A percentile compares a stretch with the other conserved stretches of the same genome.
Conservation (phyloP, 176 grass and related monocot genomes). For the Rhynchospora tenuis region DNA sequence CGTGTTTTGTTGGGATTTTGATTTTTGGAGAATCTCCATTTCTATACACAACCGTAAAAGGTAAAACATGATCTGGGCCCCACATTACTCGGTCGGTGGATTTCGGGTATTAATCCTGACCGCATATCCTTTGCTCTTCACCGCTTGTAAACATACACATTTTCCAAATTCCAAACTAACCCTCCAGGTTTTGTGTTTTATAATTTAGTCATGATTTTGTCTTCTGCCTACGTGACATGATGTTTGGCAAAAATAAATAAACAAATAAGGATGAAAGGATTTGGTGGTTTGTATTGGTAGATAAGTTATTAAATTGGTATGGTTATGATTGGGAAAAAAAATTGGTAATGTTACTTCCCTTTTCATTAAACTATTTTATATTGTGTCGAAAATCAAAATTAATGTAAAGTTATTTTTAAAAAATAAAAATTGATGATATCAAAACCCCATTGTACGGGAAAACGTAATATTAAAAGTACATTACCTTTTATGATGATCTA, state of each 20-base stretch:
- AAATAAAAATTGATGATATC: background rate
- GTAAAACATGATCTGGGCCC: slow-evolving; percentile 6
- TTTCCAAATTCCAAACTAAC: background rate
- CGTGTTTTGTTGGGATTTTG: slow-evolving; percentile 14
- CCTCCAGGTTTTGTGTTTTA: no score
- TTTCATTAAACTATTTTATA: background rate
- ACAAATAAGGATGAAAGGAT: no score
- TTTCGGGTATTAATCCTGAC: background rate
- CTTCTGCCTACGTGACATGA: no score
- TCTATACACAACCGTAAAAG: background rate
- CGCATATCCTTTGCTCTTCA: background rate
- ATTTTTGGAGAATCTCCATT: background rate
- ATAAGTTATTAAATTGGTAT: no score
- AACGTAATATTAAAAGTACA: background rate
- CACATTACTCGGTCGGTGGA: background rate
- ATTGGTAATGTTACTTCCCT: background rate
- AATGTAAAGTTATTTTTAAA: background rate
- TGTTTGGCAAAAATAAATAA: no score
- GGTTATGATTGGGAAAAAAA: no score
- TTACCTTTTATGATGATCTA: background rate
- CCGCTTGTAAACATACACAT: background rate
- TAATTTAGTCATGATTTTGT: no score
- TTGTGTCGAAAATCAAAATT: background rate
- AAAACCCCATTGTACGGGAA: background rate
- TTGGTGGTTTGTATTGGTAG: no score